Evolutionary conservation across 2,329 filamentous ascomycete genomes (phyloP).

Genomic region (Colletotrichum abscissum): DNA sequence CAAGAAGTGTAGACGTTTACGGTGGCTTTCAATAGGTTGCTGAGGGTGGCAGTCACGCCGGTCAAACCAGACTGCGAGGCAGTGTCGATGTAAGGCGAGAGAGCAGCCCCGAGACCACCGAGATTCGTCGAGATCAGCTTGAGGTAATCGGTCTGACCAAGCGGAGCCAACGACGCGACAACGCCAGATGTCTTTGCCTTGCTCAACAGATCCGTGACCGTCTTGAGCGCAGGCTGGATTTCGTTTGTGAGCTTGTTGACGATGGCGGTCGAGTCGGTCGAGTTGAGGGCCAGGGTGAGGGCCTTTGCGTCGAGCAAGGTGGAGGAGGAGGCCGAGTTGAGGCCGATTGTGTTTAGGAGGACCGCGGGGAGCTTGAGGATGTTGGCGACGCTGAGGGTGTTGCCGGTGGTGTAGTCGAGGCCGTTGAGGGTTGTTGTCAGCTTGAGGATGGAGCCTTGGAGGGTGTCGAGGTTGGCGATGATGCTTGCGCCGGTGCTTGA

Average conservation of each 20-base stretch:
- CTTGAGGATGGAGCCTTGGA: background rate
- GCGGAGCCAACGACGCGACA: background rate
- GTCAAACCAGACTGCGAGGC: background rate
- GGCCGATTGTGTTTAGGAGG: background rate
- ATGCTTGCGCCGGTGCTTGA: background rate
- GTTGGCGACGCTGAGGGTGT: background rate
- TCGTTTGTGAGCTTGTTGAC: background rate
- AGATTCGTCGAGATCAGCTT: background rate
- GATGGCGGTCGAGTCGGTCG: background rate
- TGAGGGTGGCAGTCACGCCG: background rate
- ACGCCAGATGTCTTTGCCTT: background rate
- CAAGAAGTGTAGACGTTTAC: background rate
- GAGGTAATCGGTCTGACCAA: background rate
- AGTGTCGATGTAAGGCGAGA: background rate
- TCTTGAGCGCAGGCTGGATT: background rate
- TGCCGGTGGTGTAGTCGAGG: background rate
- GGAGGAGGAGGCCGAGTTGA: background rate
- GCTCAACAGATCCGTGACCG: background rate
- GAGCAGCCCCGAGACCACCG: rapidly evolving
- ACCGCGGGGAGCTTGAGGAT: background rate
- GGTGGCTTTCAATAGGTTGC: background rate
- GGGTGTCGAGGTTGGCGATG: background rate
- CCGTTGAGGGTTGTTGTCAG: background rate
- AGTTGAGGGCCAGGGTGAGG: background rate
- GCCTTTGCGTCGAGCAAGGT: slow-evolving; percentile 5